Evolutionary conservation across 257 asterid genomes (phyloP).

Genomic region (Verbena officinalis): DNA sequence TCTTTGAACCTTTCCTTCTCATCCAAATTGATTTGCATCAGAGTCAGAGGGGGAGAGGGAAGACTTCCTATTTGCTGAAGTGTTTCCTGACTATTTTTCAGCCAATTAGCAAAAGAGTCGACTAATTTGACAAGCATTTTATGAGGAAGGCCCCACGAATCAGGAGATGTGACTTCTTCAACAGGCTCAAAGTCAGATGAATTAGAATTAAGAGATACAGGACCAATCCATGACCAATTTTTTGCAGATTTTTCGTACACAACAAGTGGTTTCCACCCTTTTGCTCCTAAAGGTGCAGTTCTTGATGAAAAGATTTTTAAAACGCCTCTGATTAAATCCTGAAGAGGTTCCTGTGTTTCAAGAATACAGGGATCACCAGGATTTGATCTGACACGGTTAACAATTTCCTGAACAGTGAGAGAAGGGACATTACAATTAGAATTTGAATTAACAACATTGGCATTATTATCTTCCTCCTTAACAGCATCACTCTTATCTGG

Average conservation of each 20-base stretch:
- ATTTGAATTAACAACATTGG: constrained; percentile 44
- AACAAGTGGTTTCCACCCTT: constrained; percentile 97
- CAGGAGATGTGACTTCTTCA: constrained; percentile 93
- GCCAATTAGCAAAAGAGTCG: constrained; percentile 96
- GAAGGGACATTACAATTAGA: constrained; percentile 64
- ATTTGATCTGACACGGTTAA: constrained; percentile 78
- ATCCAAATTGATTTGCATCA: constrained; percentile 76
- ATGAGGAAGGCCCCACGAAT: constrained; percentile 93
- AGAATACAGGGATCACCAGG: constrained; percentile 97
- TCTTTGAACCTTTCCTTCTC: constrained; percentile 98
- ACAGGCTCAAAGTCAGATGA: constrained; percentile 56
- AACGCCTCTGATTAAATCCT: constrained; percentile 95
- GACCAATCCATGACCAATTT: constrained; percentile 98
- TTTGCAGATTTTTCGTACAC: constrained; percentile 74
- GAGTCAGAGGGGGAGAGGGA: constrained; percentile 79
- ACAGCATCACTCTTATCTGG: constrained; percentile 53
- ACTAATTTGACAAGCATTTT: constrained; percentile 96
- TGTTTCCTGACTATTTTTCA: constrained; percentile 95
- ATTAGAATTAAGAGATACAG: constrained; percentile 43
- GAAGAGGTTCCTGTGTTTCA: constrained; percentile 98
- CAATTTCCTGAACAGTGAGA: constrained; percentile 81
- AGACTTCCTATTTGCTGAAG: constrained; percentile 97
- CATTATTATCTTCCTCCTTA: constrained; percentile 46
- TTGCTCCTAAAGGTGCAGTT: constrained; percentile 98
- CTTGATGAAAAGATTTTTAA: constrained; percentile 82